These are phyloP conservation scores for Penicillium ochrochloron DNA, from an alignment of 495 filamentous ascomycete genomes.

Conservation along the genomic window DNA sequence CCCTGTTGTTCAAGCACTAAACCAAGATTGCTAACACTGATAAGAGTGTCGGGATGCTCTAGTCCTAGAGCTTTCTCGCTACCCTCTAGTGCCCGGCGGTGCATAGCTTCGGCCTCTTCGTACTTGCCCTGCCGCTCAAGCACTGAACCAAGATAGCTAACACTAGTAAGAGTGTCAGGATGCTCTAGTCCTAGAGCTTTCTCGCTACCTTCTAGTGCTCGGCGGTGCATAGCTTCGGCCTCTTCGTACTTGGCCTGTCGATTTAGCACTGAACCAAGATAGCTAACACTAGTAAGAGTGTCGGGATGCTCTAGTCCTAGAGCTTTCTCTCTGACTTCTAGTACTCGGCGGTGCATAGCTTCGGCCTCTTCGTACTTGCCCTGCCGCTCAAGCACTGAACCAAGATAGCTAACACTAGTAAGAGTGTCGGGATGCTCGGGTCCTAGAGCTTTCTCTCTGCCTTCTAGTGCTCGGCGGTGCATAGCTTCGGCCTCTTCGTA, in stretches of 20 bases:
- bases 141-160: background rate
- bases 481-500: conserved; percentile 1
- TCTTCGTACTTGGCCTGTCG: background rate
- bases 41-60: conserved; percentile 1
- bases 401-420: conserved; percentile 7
- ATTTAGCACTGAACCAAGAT: background rate
- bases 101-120: conserved; percentile 1
- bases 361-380: background rate
- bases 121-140: background rate
- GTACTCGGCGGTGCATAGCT: background rate
- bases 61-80: background rate
- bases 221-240: conserved; percentile 2
- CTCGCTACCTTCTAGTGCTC: background rate
- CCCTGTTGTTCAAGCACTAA: background rate
- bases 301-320: conserved; percentile 7
- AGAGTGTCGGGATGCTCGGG: conserved; percentile 12
- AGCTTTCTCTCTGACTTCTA: background rate
- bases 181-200: conserved; percentile 3
- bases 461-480: background rate
- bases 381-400: background rate
- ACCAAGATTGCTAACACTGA: background rate
- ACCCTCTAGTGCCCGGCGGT: background rate
- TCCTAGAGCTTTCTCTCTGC: conserved; percentile 7
- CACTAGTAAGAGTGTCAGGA: background rate
- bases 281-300: background rate